These are phyloP conservation scores for Ganoderma lucidum DNA, from an alignment of 1,284 basidiomycete species.

Conservation along the genomic window DNA sequence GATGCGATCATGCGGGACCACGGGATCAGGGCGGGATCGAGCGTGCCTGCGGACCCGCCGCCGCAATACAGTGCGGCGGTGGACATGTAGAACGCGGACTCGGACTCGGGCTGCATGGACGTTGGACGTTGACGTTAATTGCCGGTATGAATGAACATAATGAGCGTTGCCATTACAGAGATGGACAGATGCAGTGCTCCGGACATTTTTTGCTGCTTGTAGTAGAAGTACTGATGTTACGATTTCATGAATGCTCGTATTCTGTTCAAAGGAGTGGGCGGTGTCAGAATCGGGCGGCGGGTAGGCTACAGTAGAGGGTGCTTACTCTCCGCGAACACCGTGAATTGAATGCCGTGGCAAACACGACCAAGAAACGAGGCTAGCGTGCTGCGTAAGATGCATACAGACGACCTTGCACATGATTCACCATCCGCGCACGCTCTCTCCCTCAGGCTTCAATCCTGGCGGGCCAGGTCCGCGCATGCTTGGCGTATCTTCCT, in stretches of 20 bases:
- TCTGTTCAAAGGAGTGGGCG: not conserved
- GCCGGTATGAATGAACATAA: not conserved
- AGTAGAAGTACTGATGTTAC: not conserved
- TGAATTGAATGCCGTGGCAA: too few species aligned
- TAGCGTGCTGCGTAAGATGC: not conserved
- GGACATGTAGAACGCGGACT: constrained; percentile 11
- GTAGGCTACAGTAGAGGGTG: not conserved
- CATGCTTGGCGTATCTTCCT: constrained; percentile 35
- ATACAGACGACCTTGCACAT: not conserved
- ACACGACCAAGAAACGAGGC: constrained; percentile 16
- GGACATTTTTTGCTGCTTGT: not conserved
- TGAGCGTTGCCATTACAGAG: not conserved
- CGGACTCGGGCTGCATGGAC: not conserved
- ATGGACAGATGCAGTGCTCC: not conserved
- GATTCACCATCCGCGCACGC: not conserved
- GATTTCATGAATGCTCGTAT: not conserved
- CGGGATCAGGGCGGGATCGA: constrained; percentile 20
- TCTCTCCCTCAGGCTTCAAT: not conserved
- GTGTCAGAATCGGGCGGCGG: not conserved
- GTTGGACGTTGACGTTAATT: not conserved
- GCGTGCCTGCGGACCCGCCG: constrained; percentile 37
- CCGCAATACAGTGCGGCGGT: constrained; percentile 34
- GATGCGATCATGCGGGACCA: constrained; percentile 22
- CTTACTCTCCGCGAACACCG: constrained; percentile 4
- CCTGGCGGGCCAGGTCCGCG: not conserved